Evolutionary conservation across 768 basidiomycete species (phyloP).

Genomic region (Suillus subluteus): DNA sequence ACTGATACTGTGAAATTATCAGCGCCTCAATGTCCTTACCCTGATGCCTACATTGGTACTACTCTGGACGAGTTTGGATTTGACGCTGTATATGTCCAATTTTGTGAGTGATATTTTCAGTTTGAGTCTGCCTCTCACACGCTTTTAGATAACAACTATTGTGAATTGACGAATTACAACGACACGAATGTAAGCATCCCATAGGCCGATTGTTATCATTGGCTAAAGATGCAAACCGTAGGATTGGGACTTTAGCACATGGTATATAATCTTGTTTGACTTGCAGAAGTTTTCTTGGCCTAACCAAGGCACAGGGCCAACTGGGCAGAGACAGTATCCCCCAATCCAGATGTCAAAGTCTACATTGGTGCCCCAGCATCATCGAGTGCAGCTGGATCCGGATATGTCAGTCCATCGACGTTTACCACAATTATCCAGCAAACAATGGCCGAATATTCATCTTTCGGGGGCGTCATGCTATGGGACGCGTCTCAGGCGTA

Average conservation of each 20-base stretch:
- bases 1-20: conserved; percentile 13
- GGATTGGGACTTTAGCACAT: conserved; percentile 50
- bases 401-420: conserved; percentile 41
- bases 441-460: conserved; percentile 40
- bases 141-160: conserved; percentile 50
- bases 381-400: conserved; percentile 41
- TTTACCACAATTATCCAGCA: conserved; percentile 37
- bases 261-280: conserved; percentile 27
- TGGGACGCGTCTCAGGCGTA: conserved; percentile 53
- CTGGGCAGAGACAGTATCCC: conserved; percentile 47
- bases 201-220: not conserved
- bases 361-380: conserved; percentile 53
- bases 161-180: conserved; percentile 44
- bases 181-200: conserved; percentile 38
- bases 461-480: conserved; percentile 48
- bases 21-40: conserved; percentile 51
- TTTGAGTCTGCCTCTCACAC: not conserved
- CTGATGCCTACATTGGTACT: conserved; percentile 47
- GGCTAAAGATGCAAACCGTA: conserved; percentile 25
- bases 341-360: conserved; percentile 50
- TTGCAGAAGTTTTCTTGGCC: not conserved
- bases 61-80: conserved; percentile 47
- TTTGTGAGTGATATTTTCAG: conserved; percentile 34
- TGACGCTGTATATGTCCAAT: conserved; percentile 56
- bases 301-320: conserved; percentile 40